These are phyloP conservation scores for Fusarium sublunatum DNA, from an alignment of 2,329 filamentous ascomycete species.

Conservation along the genomic window DNA sequence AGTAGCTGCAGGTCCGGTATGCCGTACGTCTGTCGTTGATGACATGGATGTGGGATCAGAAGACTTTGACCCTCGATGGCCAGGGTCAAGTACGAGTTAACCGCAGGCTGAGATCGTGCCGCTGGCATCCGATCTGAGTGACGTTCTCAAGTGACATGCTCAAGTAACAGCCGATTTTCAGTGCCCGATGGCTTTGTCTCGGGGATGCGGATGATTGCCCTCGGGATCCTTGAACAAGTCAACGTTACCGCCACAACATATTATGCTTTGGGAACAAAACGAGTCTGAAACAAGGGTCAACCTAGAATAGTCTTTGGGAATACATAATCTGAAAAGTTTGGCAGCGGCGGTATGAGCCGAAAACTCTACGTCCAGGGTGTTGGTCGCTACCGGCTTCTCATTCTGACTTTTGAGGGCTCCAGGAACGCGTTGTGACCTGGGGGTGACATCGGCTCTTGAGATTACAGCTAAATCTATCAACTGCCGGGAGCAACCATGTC, in stretches of 20 bases:
- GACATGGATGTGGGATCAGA: not conserved
- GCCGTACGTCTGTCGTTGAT: not conserved
- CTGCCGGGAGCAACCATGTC: constrained; percentile 12
- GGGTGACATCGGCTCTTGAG: constrained; percentile 2
- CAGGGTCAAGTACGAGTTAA: not conserved
- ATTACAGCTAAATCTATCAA: constrained; percentile 5
- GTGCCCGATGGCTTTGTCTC: not conserved
- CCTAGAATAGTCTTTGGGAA: not conserved
- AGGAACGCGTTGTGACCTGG: not conserved
- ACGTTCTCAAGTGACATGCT: too few species aligned
- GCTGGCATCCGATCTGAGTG: not conserved
- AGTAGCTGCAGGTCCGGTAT: not conserved
- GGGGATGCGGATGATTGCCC: constrained; percentile 1
- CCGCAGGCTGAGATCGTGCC: not conserved
- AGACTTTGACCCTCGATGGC: not conserved
- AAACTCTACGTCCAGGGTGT: not conserved
- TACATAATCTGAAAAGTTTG: constrained; percentile 5
- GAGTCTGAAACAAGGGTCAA: constrained; percentile 18
- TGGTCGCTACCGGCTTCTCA: not conserved
- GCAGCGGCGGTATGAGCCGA: not conserved
- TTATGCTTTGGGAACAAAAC: constrained; percentile 7
- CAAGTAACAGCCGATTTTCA: not conserved
- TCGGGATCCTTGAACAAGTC: not conserved
- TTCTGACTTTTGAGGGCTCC: not conserved
- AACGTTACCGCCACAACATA: constrained; percentile 8